Evolutionary conservation across 495 filamentous ascomycete genomes (phyloP).

Genomic region (Diplogelasinospora grovesii): DNA sequence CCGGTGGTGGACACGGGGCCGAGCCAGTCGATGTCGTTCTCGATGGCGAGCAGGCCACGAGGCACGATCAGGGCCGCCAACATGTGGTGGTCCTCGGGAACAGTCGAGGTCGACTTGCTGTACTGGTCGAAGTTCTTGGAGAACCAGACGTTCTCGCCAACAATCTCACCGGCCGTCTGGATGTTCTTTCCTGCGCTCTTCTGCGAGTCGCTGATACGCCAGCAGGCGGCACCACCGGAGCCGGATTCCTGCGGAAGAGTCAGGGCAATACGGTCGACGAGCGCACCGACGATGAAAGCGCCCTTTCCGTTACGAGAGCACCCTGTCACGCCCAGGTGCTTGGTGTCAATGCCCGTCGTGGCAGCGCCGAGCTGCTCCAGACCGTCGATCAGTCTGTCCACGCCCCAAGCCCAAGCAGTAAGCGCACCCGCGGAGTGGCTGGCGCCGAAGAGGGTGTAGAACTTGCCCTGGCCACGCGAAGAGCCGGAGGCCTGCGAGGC

Average conservation of each 20-base stretch:
- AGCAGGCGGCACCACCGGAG: slow-evolving; percentile 46
- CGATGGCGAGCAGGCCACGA: slow-evolving; percentile 41
- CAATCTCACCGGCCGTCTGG: slow-evolving; percentile 46
- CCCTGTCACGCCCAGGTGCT: slow-evolving; percentile 43
- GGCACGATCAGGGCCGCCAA: slow-evolving; percentile 42
- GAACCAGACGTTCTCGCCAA: slow-evolving; percentile 50
- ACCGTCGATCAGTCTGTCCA: slow-evolving; percentile 46
- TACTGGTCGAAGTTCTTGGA: slow-evolving; percentile 36
- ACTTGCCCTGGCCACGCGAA: slow-evolving; percentile 40
- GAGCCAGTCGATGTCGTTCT: slow-evolving; percentile 53
- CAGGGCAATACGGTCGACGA: slow-evolving; percentile 46
- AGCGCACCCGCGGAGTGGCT: slow-evolving; percentile 43
- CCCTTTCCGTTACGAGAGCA: slow-evolving; percentile 53
- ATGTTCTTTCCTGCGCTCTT: slow-evolving; percentile 45
- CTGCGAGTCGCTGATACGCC: slow-evolving; percentile 45
- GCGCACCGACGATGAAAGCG: slow-evolving; percentile 43
- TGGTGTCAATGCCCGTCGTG: slow-evolving; percentile 43
- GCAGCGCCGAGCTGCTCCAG: slow-evolving; percentile 39
- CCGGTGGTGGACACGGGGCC: slow-evolving; percentile 44
- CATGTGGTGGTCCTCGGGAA: slow-evolving; percentile 48
- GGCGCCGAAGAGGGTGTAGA: slow-evolving; percentile 47
- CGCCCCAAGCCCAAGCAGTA: slow-evolving; percentile 50
- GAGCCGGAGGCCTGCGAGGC: slow-evolving; percentile 31
- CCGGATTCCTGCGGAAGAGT: slow-evolving; percentile 51
- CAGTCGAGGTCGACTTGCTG: slow-evolving; percentile 24